Conservation (phyloP, 345 rosid species). For the Gynandropsis gynandra region DNA sequence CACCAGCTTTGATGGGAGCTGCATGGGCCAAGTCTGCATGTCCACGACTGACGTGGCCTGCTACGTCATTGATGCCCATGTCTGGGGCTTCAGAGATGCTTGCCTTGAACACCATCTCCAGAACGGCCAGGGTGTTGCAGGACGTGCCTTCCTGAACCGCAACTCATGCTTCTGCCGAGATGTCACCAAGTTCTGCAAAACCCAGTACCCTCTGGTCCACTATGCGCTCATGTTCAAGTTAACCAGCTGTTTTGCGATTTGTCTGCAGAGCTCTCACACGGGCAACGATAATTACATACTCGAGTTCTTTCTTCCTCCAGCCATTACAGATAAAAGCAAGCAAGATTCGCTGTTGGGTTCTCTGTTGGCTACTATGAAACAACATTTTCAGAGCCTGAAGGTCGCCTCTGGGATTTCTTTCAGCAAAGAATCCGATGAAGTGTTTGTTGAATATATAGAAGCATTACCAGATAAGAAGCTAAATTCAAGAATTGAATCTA, state of each 20-base stretch:
- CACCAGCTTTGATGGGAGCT: conserved; percentile 79
- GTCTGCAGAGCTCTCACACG: conserved; percentile 67
- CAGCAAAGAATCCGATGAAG: conserved; percentile 42
- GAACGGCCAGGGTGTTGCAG: conserved; percentile 93
- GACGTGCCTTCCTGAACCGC: conserved; percentile 71
- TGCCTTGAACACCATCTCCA: conserved; percentile 93
- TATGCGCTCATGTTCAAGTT: conserved; percentile 83
- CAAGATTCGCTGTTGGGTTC: conserved; percentile 56
- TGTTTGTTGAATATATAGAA: conserved; percentile 54
- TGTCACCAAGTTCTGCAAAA: conserved; percentile 65
- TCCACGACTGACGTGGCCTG: conserved; percentile 80
- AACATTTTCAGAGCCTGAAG: conserved; percentile 67
- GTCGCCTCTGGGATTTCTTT: conserved; percentile 73
- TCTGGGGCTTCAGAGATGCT: conserved; percentile 91
- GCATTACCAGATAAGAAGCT: conserved; percentile 41
- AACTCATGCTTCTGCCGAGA: conserved; percentile 75
- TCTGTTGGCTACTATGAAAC: conserved; percentile 67
- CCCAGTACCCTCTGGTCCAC: conserved; percentile 80
- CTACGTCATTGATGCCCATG: conserved; percentile 71
- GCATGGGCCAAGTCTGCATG: conserved; percentile 89
- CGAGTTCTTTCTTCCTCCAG: conserved; percentile 74
- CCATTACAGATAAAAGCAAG: conserved; percentile 33
- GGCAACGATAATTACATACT: conserved; percentile 80
- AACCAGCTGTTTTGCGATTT: conserved; percentile 70
- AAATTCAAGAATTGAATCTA: conserved; percentile 42